Conservation (phyloP, 2,329 filamentous ascomycete genomes). For the Calonectria naviculata region DNA sequence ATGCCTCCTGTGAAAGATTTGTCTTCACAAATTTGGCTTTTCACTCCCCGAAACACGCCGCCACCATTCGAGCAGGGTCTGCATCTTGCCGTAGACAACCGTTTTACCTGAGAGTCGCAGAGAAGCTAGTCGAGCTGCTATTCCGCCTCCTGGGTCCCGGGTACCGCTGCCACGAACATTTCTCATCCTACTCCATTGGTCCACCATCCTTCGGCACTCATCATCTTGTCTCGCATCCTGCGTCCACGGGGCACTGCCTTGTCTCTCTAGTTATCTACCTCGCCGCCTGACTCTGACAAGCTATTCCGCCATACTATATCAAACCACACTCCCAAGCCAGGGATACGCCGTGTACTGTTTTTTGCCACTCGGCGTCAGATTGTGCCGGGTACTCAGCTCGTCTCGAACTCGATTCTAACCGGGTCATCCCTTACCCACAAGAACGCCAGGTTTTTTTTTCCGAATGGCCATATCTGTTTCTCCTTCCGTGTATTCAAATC, state of each 20-base stretch:
- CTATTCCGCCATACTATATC: conserved; percentile 9
- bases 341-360: conserved; percentile 5
- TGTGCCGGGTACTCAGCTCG: conserved; percentile 5
- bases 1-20: conserved; percentile 6
- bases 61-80: not conserved
- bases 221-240: conserved; percentile 28
- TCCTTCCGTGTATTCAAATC: conserved; percentile 21
- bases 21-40: conserved; percentile 1
- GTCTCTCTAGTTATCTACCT: conserved; percentile 25
- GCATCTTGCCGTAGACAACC: not conserved
- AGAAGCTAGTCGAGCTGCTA: conserved; percentile 9
- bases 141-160: conserved; percentile 5
- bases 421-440: not conserved
- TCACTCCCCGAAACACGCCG: not conserved
- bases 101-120: conserved; percentile 5
- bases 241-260: conserved; percentile 23
- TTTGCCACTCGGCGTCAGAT: conserved; percentile 14
- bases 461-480: conserved; percentile 34
- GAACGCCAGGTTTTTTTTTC: conserved; percentile 18
- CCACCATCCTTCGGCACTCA: conserved; percentile 11
- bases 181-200: conserved; percentile 23
- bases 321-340: conserved; percentile 7
- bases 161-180: conserved; percentile 17
- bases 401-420: conserved; percentile 7
- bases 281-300: conserved; percentile 19